Conservation (phyloP, 768 basidiomycete genomes). For the Polyporus arcularius region DNA sequence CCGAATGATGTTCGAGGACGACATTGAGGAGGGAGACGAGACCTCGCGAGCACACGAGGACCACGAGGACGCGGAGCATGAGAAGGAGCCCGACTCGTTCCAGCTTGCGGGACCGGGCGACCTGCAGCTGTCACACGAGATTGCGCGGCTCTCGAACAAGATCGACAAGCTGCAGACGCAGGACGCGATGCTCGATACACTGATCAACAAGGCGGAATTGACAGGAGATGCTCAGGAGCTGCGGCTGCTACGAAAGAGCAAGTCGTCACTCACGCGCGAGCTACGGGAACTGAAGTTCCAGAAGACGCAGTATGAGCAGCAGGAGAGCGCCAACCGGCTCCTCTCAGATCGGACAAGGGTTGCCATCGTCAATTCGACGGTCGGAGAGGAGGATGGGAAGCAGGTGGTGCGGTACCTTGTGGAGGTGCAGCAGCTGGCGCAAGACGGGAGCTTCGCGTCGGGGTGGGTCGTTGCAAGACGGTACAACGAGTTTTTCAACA, state of each 20-base stretch:
- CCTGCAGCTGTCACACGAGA: slow-evolving; percentile 85
- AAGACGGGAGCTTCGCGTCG: slow-evolving; percentile 74
- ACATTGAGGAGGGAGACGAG: slow-evolving; percentile 50
- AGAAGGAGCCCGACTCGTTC: slow-evolving; percentile 52
- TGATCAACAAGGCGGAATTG: slow-evolving; percentile 94
- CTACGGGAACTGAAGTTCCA: slow-evolving; percentile 85
- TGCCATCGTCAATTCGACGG: slow-evolving; percentile 81
- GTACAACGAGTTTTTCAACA: slow-evolving; percentile 92
- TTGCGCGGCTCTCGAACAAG: slow-evolving; percentile 73
- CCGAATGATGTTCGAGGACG: slow-evolving; percentile 26
- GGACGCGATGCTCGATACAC: slow-evolving; percentile 77
- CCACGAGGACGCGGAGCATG: slow-evolving; percentile 43
- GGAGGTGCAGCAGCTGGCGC: slow-evolving; percentile 86
- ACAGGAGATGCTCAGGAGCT: slow-evolving; percentile 90
- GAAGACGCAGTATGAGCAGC: slow-evolving; percentile 90
- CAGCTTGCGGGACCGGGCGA: slow-evolving; percentile 87
- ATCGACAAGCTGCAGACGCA: slow-evolving; percentile 79
- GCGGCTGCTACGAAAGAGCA: slow-evolving; percentile 77
- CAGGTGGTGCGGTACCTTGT: slow-evolving; percentile 90
- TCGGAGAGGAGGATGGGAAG: slow-evolving; percentile 83
- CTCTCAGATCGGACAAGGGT: slow-evolving; percentile 82
- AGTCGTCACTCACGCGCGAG: slow-evolving; percentile 79
- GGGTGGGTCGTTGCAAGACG: slow-evolving; percentile 94
- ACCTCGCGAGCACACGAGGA: slow-evolving; percentile 29
- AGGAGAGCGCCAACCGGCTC: slow-evolving; percentile 88